phyloP scores from a whole-genome alignment of 345 rosid genomes.

The Euphorbia tirucalli region DNA sequence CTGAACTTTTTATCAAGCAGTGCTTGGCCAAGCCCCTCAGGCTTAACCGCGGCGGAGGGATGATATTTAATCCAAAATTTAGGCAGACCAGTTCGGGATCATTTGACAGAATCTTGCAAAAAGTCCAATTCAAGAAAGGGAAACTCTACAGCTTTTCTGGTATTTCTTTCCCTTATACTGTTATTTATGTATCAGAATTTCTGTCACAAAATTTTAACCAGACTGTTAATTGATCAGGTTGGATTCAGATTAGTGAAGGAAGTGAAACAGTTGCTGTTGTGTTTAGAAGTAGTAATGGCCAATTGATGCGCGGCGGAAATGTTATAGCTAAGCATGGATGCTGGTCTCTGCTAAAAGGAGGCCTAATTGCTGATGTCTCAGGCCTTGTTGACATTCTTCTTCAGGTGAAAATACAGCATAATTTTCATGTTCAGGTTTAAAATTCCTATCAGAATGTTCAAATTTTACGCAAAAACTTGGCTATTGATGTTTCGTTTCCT shows the following conservation, averaged over 20 bases:
- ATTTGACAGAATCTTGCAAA: slow-evolving; percentile 37
- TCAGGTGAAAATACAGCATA: slow-evolving; percentile 32
- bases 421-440: too few relatives aligned
- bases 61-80: background rate
- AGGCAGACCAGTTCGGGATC: slow-evolving; percentile 20
- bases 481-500: background rate
- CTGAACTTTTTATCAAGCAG: slow-evolving; percentile 31
- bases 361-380: slow-evolving; percentile 50
- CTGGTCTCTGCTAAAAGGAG: slow-evolving; percentile 86
- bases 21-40: slow-evolving; percentile 50
- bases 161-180: slow-evolving; percentile 7
- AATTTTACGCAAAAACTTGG: background rate
- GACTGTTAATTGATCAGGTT: slow-evolving; percentile 39
- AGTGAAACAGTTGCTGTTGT: slow-evolving; percentile 36
- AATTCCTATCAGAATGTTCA: too few relatives aligned
- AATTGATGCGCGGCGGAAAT: slow-evolving; percentile 43
- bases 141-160: slow-evolving; percentile 65
- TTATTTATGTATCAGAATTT: background rate
- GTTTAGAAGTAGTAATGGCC: slow-evolving; percentile 39
- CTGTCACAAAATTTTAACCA: background rate
- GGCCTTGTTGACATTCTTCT: slow-evolving; percentile 47
- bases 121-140: slow-evolving; percentile 45
- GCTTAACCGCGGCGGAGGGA: slow-evolving; percentile 32
- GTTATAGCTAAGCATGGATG: slow-evolving; percentile 55
- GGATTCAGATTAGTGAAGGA: slow-evolving; percentile 58